Percentiles rank a stretch among this genome's conserved stretches.
Evolutionary conservation across 208 protist genomes (phyloP).

Genomic region (Plasmodiophora brassicae): DNA sequence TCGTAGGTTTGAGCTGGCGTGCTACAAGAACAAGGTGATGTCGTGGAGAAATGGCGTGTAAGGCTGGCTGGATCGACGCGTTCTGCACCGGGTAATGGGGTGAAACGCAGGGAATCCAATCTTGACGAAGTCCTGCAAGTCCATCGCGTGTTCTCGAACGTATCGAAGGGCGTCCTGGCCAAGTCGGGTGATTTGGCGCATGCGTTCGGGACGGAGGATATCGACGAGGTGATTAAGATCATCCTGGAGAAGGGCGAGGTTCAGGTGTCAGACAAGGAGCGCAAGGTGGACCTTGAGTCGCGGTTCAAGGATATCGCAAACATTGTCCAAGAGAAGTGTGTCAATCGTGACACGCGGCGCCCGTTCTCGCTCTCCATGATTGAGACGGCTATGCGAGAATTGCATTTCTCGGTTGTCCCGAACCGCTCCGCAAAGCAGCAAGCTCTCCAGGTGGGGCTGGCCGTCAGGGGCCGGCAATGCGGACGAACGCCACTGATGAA

Average conservation of each 20-base stretch:
- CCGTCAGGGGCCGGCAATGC: too few species aligned
- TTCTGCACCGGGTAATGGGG: background rate
- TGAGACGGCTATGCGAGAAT: conserved; percentile 81
- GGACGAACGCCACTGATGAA: too few species aligned
- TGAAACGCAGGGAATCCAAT: conserved; percentile 69
- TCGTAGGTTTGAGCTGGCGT: conserved; percentile 75
- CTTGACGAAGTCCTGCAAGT: conserved; percentile 79
- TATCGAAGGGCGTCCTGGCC: conserved; percentile 72
- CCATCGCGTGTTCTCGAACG: conserved; percentile 72
- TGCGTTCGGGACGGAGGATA: conserved; percentile 63
- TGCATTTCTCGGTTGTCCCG: conserved; percentile 26
- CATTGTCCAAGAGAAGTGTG: conserved; percentile 88
- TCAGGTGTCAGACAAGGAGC: conserved; percentile 91
- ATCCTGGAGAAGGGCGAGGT: conserved; percentile 91
- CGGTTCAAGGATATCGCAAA: conserved; percentile 85
- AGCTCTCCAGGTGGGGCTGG: conserved; percentile 19
- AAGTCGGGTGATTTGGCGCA: conserved; percentile 68
- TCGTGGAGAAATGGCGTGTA: conserved; percentile 63
- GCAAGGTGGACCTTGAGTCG: conserved; percentile 72
- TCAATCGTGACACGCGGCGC: conserved; percentile 78
- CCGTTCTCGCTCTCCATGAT: conserved; percentile 72
- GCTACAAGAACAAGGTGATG: conserved; percentile 78
- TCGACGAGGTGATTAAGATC: conserved; percentile 50
- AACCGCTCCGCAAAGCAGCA: background rate
- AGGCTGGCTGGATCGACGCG: background rate